A percentile compares a stretch with the other conserved stretches of the same genome.
Conservation (phyloP, 352 stramenopile genomes). For the Saprolegnia diclina region DNA sequence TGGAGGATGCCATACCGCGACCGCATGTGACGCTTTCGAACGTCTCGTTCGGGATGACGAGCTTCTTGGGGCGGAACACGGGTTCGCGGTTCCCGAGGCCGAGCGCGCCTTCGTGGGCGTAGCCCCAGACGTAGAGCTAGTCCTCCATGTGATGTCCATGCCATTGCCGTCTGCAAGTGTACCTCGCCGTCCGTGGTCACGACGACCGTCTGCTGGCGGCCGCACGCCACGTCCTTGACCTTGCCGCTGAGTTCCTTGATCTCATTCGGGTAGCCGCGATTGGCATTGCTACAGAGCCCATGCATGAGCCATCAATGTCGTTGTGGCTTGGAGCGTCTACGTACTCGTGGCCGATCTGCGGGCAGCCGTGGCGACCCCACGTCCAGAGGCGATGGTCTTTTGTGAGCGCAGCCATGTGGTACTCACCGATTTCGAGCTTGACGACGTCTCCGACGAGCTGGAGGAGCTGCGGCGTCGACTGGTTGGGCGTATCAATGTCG, state of each 20-base stretch:
- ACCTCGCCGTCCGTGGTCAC: slow-evolving; percentile 22
- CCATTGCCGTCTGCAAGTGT: not conserved
- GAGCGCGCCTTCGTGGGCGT: slow-evolving; percentile 19
- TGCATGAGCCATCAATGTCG: not conserved
- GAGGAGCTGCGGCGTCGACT: slow-evolving; percentile 22
- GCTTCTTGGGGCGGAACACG: slow-evolving; percentile 10
- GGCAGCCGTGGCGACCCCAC: slow-evolving; percentile 16
- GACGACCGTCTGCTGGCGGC: slow-evolving; percentile 21
- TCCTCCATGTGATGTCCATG: not conserved
- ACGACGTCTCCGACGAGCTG: not conserved
- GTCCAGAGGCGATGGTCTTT: slow-evolving; percentile 16
- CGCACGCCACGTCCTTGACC: slow-evolving; percentile 19
- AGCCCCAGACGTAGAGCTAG: slow-evolving; percentile 25
- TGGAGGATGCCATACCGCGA: slow-evolving; percentile 11
- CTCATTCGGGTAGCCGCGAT: slow-evolving; percentile 23
- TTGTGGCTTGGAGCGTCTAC: not conserved
- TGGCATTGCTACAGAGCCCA: slow-evolving; percentile 10
- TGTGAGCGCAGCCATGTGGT: slow-evolving; percentile 25
- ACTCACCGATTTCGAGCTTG: slow-evolving; percentile 24
- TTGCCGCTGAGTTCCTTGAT: slow-evolving; percentile 18
- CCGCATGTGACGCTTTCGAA: slow-evolving; percentile 13
- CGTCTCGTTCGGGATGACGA: slow-evolving; percentile 3
- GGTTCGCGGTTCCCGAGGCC: slow-evolving; percentile 6
- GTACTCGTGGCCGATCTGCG: slow-evolving; percentile 23
- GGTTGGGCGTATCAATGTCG: slow-evolving; percentile 22